A percentile compares a stretch with the other conserved stretches of the same genome.
phyloP scores from a whole-genome alignment of 164 flowering plant genomes.

The Vitis labrusca region DNA sequence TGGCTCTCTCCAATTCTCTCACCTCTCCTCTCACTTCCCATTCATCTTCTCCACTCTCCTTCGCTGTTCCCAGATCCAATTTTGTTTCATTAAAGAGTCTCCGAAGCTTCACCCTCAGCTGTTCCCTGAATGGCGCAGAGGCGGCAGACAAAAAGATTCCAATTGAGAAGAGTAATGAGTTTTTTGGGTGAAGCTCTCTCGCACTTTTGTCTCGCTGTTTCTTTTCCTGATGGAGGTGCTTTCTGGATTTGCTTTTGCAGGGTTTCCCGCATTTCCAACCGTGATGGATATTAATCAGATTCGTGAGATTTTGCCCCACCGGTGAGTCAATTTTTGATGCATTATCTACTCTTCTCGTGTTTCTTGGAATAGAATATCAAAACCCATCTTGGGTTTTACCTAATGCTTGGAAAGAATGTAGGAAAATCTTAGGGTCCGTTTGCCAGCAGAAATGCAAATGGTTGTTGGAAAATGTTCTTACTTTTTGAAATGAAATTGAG shows the following conservation, averaged over 20 bases:
- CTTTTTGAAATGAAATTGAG: too few species aligned
- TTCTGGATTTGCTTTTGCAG: conserved; percentile 32
- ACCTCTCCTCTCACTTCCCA: conserved; percentile 13
- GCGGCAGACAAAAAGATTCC: conserved; percentile 5
- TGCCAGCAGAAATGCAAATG: too few species aligned
- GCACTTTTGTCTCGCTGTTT: background rate
- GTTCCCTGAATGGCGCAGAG: conserved; percentile 11
- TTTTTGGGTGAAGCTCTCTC: background rate
- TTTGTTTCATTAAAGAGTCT: background rate
- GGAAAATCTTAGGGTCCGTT: too few species aligned
- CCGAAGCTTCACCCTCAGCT: background rate
- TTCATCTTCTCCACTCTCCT: conserved; percentile 7
- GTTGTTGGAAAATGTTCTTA: too few species aligned
- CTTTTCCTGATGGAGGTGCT: background rate
- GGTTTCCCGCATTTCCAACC: conserved; percentile 72
- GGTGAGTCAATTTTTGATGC: conserved; percentile 37
- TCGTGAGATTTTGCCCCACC: conserved; percentile 83
- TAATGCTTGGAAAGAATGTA: too few species aligned
- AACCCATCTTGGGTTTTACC: too few species aligned
- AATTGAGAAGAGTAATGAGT: conserved; percentile 30
- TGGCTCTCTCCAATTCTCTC: conserved; percentile 24
- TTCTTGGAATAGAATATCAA: too few species aligned
- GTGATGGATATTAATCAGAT: conserved; percentile 84
- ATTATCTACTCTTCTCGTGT: background rate
- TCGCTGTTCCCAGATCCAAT: conserved; percentile 7